Conservation (phyloP, 805 yeast genomes). For the Ogataea pignaliae region DNA sequence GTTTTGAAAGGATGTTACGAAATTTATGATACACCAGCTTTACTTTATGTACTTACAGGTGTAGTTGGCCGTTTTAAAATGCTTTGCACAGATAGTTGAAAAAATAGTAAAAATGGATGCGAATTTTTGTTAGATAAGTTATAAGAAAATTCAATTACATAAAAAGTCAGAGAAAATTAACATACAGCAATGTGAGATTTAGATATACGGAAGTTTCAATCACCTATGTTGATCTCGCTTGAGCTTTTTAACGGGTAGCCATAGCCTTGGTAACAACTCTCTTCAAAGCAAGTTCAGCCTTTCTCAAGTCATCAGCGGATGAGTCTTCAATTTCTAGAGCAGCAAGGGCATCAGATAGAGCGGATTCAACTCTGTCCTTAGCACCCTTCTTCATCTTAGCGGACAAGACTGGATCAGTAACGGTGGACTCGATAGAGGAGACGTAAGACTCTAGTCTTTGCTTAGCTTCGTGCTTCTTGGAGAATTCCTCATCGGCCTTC, state of each 20-base stretch:
- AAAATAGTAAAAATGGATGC: conserved; percentile 10
- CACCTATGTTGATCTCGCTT: conserved; percentile 2
- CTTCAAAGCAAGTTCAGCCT: conserved; percentile 98
- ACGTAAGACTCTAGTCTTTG: conserved; percentile 99
- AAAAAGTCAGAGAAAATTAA: conserved; percentile 4
- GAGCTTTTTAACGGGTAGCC: conserved; percentile 79
- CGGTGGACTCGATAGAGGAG: conserved; percentile 89
- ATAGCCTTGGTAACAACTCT: conserved; percentile 99
- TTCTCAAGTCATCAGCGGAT: conserved; percentile 95
- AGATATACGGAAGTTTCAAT: conserved; percentile 4
- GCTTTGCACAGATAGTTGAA: neutral
- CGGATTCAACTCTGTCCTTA: conserved; percentile 95
- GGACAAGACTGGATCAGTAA: conserved; percentile 97
- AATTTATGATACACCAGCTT: too few relatives aligned
- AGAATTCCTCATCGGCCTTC: conserved; percentile 96
- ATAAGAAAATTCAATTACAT: conserved; percentile 8
- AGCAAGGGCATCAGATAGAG: conserved; percentile 96
- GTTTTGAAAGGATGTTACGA: too few relatives aligned
- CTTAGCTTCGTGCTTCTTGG: conserved; percentile 98
- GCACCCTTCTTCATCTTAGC: conserved; percentile 97
- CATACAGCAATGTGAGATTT: conserved; percentile 10
- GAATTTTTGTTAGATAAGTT: conserved; percentile 6
- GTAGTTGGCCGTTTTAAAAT: too few relatives aligned
- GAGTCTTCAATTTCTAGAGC: conserved; percentile 97
- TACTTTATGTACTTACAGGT: too few relatives aligned